Evolutionary conservation across 108 stramenopile species (phyloP).

Genomic region (Mediolabrus comicus): DNA sequence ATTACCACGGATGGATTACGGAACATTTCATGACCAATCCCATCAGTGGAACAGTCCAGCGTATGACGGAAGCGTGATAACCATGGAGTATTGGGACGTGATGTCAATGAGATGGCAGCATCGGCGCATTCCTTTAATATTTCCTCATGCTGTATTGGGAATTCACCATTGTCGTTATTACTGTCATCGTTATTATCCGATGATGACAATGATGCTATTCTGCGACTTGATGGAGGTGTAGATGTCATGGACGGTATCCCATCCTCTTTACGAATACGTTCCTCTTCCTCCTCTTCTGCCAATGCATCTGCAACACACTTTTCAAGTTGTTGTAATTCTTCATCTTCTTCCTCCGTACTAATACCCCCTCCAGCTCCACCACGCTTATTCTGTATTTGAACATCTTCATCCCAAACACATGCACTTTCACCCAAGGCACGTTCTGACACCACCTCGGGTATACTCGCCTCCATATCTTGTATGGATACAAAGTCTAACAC

Average conservation of each 20-base stretch:
- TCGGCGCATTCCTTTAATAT: slow-evolving; percentile 49
- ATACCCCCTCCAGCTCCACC: slow-evolving; percentile 15
- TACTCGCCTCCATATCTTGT: slow-evolving; percentile 24
- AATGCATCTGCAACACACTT: slow-evolving; percentile 44
- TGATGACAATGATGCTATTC: background rate
- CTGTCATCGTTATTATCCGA: background rate
- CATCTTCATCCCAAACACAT: slow-evolving; percentile 38
- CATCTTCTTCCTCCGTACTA: slow-evolving; percentile 54
- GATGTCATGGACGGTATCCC: slow-evolving; percentile 31
- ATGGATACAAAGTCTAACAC: slow-evolving; percentile 43
- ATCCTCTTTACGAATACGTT: slow-evolving; percentile 14
- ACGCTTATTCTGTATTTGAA: background rate
- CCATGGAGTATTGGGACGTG: slow-evolving; percentile 66
- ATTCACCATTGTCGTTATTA: slow-evolving; percentile 15
- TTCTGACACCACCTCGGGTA: slow-evolving; percentile 31
- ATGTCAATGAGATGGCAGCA: slow-evolving; percentile 68
- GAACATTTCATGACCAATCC: slow-evolving; percentile 47
- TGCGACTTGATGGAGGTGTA: background rate
- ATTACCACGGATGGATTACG: slow-evolving; percentile 36
- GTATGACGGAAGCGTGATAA: slow-evolving; percentile 66
- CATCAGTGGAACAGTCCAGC: slow-evolving; percentile 65
- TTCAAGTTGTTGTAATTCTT: slow-evolving; percentile 64
- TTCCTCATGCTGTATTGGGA: slow-evolving; percentile 26
- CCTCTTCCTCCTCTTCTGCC: slow-evolving; percentile 20
- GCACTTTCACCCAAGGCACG: slow-evolving; percentile 41